phyloP scores from a whole-genome alignment of 306 rosid genomes.

The Vicia villosa region DNA sequence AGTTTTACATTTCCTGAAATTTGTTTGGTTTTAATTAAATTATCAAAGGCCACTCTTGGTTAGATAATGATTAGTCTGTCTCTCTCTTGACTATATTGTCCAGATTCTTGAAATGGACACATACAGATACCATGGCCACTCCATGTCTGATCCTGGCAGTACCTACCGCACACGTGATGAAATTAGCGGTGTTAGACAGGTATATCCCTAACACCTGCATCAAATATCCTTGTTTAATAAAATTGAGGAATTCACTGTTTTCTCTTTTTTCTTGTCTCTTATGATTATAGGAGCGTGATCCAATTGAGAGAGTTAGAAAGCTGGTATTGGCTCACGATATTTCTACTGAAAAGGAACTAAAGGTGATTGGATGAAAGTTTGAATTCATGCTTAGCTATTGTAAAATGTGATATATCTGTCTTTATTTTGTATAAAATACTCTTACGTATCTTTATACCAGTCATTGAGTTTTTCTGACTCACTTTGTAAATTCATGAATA shows the following conservation, averaged over 20 bases:
- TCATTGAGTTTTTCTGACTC: constrained; percentile 7
- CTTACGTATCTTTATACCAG: neutral
- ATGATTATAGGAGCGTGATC: constrained; percentile 87
- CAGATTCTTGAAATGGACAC: constrained; percentile 99
- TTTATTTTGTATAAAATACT: neutral
- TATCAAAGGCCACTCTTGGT: constrained; percentile 7
- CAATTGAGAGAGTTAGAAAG: constrained; percentile 89
- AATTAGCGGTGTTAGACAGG: constrained; percentile 95
- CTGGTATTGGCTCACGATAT: constrained; percentile 70
- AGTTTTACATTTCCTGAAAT: constrained; percentile 22
- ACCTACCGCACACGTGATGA: constrained; percentile 98
- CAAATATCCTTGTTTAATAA: neutral
- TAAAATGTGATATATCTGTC: neutral
- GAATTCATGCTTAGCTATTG: constrained; percentile 19
- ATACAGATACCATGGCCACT: constrained; percentile 97
- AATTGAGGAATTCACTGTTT: constrained; percentile 10
- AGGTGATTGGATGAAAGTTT: constrained; percentile 52
- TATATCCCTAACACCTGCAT: constrained; percentile 31
- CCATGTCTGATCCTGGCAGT: constrained; percentile 99
- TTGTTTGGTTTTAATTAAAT: constrained; percentile 7
- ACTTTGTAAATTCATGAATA: neutral
- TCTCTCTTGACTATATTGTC: constrained; percentile 34
- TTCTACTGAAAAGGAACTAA: constrained; percentile 85
- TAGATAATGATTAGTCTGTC: constrained; percentile 24
- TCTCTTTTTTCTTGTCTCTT: constrained; percentile 22